These are phyloP conservation scores for Lactifluus subvellereus DNA, from an alignment of 768 basidiomycete genomes.

Conservation along the genomic window DNA sequence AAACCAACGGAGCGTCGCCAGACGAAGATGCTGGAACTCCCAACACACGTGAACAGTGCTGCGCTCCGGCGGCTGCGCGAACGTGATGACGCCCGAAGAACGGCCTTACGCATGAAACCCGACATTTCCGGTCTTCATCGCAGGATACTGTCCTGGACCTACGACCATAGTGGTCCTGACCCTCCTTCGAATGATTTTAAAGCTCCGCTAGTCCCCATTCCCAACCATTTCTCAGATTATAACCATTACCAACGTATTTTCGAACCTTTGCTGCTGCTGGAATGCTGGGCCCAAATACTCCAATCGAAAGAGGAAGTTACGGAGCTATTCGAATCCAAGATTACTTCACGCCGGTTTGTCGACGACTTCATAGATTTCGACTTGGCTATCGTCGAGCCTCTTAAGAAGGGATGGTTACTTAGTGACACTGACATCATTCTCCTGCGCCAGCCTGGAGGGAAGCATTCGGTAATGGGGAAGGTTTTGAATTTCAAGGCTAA, in stretches of 20 bases:
- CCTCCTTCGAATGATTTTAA: conserved; percentile 48
- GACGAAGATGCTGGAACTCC: conserved; percentile 56
- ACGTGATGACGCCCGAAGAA: conserved; percentile 56
- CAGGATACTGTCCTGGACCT: conserved; percentile 80
- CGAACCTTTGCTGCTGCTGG: conserved; percentile 78
- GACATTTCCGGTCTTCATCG: conserved; percentile 77
- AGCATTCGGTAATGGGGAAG: conserved; percentile 66
- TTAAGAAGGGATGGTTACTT: conserved; percentile 68
- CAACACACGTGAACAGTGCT: conserved; percentile 38
- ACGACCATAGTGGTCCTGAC: conserved; percentile 54
- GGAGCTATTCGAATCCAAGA: conserved; percentile 52
- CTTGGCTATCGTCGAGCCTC: conserved; percentile 47
- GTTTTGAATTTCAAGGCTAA: conserved; percentile 43
- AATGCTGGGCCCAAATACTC: conserved; percentile 85
- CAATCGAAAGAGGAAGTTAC: conserved; percentile 66
- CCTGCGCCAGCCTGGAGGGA: conserved; percentile 51
- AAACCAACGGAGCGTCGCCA: conserved; percentile 55
- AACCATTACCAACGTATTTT: conserved; percentile 69
- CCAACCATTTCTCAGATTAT: conserved; percentile 58
- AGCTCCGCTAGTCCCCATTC: conserved; percentile 41
- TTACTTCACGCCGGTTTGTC: conserved; percentile 62
- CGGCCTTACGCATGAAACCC: conserved; percentile 69
- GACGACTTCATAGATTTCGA: conserved; percentile 85
- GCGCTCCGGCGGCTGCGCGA: conserved; percentile 47
- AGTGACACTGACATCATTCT: conserved; percentile 84